These are phyloP conservation scores for Chimonanthus praecox DNA, from an alignment of 164 flowering plant species.

Conservation along the genomic window DNA sequence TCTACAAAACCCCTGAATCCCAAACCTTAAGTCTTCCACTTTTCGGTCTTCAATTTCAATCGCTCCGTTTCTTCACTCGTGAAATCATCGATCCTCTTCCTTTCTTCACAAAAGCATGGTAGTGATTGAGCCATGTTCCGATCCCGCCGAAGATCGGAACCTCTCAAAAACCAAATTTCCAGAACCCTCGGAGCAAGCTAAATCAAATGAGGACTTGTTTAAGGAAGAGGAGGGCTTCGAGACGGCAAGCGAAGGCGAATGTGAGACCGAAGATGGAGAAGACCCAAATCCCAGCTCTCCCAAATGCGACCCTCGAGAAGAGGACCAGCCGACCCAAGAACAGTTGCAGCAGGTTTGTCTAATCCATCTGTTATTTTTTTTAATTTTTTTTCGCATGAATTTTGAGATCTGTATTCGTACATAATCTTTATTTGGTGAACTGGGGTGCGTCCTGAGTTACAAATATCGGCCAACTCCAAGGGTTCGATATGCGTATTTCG, in stretches of 20 bases:
- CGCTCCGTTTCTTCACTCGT: neutral
- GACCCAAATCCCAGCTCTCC: neutral
- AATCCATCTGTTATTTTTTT: neutral
- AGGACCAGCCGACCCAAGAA: slow-evolving; percentile 9
- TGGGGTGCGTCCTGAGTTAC: neutral
- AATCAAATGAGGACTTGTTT: neutral
- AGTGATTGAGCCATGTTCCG: slow-evolving; percentile 11
- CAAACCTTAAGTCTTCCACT: too few species aligned
- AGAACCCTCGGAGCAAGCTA: slow-evolving; percentile 1
- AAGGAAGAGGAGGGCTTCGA: slow-evolving; percentile 13
- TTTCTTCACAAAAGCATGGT: slow-evolving; percentile 7
- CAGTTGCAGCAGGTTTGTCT: slow-evolving; percentile 11
- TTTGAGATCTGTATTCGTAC: neutral
- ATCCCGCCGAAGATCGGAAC: neutral
- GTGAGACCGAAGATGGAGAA: neutral
- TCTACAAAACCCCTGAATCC: too few species aligned
- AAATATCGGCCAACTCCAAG: too few species aligned
- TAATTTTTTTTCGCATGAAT: too few species aligned
- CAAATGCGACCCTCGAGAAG: slow-evolving; percentile 6
- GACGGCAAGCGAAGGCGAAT: slow-evolving; percentile 15
- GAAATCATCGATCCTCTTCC: neutral
- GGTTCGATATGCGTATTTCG: too few species aligned
- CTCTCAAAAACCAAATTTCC: neutral
- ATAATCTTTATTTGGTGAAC: neutral
- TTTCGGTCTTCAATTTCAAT: neutral